Base-by-base conservation (phyloP, 768 basidiomycete species). In the Amanita muscaria region DNA sequence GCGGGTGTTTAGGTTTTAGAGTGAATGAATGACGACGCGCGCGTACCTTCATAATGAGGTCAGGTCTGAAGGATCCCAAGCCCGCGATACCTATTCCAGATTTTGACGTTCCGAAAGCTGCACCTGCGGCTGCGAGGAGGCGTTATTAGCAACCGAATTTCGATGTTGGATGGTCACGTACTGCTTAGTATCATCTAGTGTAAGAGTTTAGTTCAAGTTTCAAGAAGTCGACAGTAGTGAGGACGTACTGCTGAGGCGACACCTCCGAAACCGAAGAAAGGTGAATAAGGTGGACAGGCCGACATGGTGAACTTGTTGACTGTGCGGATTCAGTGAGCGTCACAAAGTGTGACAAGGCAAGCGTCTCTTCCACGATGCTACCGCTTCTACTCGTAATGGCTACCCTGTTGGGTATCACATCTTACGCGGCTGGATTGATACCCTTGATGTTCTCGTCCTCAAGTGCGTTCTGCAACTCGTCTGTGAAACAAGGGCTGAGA, bases 201-300 rank as follows among this genome's bases (percentile, higher is more conserved):
- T 32, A 5, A 11, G 21, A 15, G 19, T 9, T n/a, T 14, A 23
- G n/a, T 31, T 9, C 2, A 16, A 8, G 14, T 46, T 25, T 1
- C 9, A 12, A 31, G 25, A 18, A 12, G 24, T 27, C 9, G 23
- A 18, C 18, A 46, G 27, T 46, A 36, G 32, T 24, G 15, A 29
- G 10, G 29, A 63, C 87, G 65, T 55, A 96, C 94, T 40, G 94
- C 80, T 19, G 84, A 76, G n/a, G 91, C 87, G 23, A 98, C 94
- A 40, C 94, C 94, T 40, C 86, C 93, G 62, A 99, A 93, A 21
- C 93, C 94, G 62, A 98, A 96, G 80, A 98, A 98, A 41, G 91
- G 88, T 40, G 93, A 93, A 61, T 88, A 97, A 23, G 92, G 88
- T 49, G 91, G 91, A 62, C 91, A 96, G 40, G 75, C 51, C 19